Evolutionary conservation across 2,329 filamentous ascomycete species (phyloP), one percentile per base, ranked within the genome.

Genomic region (Colletotrichum higginsianum): DNA sequence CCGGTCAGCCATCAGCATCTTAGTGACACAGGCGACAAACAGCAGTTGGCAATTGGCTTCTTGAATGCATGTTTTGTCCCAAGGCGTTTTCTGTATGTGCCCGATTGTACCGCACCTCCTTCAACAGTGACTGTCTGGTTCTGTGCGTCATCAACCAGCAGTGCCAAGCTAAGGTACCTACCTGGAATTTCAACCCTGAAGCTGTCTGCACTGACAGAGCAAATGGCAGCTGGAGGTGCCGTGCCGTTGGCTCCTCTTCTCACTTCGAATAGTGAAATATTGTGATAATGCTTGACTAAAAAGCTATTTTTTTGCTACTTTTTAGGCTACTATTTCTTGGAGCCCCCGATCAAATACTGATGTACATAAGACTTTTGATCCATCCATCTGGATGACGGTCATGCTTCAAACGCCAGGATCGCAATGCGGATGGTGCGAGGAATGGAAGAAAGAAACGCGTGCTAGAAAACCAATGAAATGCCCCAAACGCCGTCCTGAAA

Each of bases 361-460:
- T 60, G 42, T 68, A 58, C 58, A 71, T n/a, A 55, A 15, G 21
- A 62, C 50, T 49, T 38, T 23, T n/a, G 50, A 44, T 57, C 35
- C 44, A 50, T 56, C 23, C 30, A 35, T 35, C 30, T 35, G 30
- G 30, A 35, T 66, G 61, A 23, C 61, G 68, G 60, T 23, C 57
- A 65, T 55, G 66, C 52, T 60, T 60, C 60, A 30, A 49, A 70
- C 26, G 47, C 66, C 42, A 60, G 46, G 21, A 58, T 55, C 66
- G 69, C 66, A 30, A 66, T 66, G 60, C 50, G 42, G 18, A 61
- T 63, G 50, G 38, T 65, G 58, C 66, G 44, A 67, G 30, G 57
- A 62, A 46, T 46, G 53, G 38, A 38, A 61, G 15, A 66, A 50
- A 26, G 30, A 35, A 47, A 55, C 49, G 47, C 60, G 30, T 53